Conservation (phyloP, 495 filamentous ascomycete genomes). For the Sordaria brevicollis region DNA sequence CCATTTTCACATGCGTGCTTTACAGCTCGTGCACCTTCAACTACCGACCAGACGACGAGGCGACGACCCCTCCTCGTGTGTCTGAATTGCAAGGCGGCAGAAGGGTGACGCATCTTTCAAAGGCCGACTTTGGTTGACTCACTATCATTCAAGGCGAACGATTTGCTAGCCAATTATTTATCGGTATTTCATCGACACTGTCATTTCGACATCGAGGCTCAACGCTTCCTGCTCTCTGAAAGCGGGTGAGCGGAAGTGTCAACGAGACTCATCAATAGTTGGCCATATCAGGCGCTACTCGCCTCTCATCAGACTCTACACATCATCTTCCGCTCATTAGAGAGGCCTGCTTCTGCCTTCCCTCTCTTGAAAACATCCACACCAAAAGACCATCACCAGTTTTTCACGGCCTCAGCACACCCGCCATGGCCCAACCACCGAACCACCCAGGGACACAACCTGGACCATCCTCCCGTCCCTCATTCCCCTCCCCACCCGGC, state of each 20-base stretch:
- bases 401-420: neutral
- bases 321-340: neutral
- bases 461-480: neutral
- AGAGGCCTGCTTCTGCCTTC: too few relatives aligned
- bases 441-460: neutral
- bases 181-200: neutral
- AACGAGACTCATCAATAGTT: neutral
- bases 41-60: neutral
- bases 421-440: neutral
- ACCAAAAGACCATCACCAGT: neutral
- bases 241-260: neutral
- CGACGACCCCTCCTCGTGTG: neutral
- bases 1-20: neutral
- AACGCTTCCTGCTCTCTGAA: neutral
- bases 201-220: neutral
- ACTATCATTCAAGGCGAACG: neutral
- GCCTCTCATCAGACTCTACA: neutral
- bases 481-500: neutral
- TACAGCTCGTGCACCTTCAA: neutral
- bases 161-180: neutral
- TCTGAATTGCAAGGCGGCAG: neutral
- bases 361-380: too few relatives aligned
- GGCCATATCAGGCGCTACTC: neutral
- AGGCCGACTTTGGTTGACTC: neutral
- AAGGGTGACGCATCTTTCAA: neutral